Base-by-base conservation (phyloP, 1,284 basidiomycete species). In the Ceraceosorus guamensis region DNA sequence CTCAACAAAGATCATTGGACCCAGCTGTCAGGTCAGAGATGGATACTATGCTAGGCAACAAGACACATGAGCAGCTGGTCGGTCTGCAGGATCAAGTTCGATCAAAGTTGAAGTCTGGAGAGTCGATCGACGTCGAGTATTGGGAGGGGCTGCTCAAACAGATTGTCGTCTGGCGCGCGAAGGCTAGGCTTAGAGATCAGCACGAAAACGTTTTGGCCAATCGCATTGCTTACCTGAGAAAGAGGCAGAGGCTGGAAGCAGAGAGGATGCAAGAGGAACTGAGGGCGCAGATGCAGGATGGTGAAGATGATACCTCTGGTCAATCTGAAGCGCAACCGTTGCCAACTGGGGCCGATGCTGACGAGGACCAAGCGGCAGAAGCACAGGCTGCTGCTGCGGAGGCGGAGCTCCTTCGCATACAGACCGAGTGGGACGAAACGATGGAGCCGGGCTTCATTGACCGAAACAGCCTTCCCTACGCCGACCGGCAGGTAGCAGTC, bases 131-230 rank as follows among this genome's bases (percentile, higher is more conserved):
- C 77, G 87, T 86, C 11, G 95, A 99, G 76, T 99, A 98, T 75
- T 99, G 95, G 95, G 93, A 97, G 77, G 82, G 85, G 41, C 79
- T 98, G 5, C 78, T 98, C 58, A 88, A 89, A 76, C 91, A 89
- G 74, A 79, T 98, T 44, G 81, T 95, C n/a, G 92, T 98, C 1
- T 95, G 90, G 87, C 96, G 96, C 77, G 88, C 95, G n/a, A 95
- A 95, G 80, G 87, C 90, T 6, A 92, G 92, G 70, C 82, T 99
- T 49, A 88, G 89, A 73, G 84, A 82, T 59, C 82, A 97, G 60
- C 95, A 99, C 76, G 91, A 97, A 79, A 87, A 93, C 30, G 91
- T 98, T 4, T 87, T 98, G 46, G 85, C 89, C 56, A 98, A 98
- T 74, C 84, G 95, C 46, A 81, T 98, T 16, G 93, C 97, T 71